Base-by-base conservation (phyloP, 305 asterid genomes). In the Lippia alba region DNA sequence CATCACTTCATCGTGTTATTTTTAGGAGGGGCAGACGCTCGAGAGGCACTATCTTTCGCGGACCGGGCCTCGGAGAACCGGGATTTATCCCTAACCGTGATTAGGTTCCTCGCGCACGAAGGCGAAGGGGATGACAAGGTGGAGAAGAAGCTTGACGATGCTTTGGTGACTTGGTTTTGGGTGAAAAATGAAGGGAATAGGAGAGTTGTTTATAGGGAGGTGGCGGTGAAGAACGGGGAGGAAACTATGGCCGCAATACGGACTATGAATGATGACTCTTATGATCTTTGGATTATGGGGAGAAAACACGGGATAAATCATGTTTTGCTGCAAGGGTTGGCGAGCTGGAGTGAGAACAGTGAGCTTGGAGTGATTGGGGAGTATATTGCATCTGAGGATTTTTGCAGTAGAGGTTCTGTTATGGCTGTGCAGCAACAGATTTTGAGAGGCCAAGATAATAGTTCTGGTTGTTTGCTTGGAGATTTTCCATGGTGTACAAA, bases 341-440 rank as follows among this genome's bases (percentile, higher is more conserved):
- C 88, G 0, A 73, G 57, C 50, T 86, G 94, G 96, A 73, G 82
- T 14, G 84, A 81, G 62, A 77, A 81, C 33, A 62, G 61, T n/a
- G 98, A 91, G 74, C 85, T 94, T 8, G 98, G 98, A 15, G 81
- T 85, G 10, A 75, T 94, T 18, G 98, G 98, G 24, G 97, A 91
- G 32, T 94, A 68, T 62, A 61, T 91, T 51, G 81, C 87, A 5
- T 87, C 92, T 1, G 66, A 36, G 3, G 94, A 94, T 75, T 81
- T 88, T 9, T 82, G 79, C 39, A 78, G 75, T 60, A 56, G 75
- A 8, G 86, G 85, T 48, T 88, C 91, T 10, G 75, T 89, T 59
- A 68, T 91, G 59, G 96, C 83, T 36, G 69, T 94, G 66, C 97
- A 94, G 32, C 97, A 94, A 61, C 99, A 94, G 69, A 50, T 85